A percentile compares a stretch with the other conserved stretches of the same genome.
Conservation (phyloP, 2,329 filamentous ascomycete genomes). For the Alternaria sp. region DNA sequence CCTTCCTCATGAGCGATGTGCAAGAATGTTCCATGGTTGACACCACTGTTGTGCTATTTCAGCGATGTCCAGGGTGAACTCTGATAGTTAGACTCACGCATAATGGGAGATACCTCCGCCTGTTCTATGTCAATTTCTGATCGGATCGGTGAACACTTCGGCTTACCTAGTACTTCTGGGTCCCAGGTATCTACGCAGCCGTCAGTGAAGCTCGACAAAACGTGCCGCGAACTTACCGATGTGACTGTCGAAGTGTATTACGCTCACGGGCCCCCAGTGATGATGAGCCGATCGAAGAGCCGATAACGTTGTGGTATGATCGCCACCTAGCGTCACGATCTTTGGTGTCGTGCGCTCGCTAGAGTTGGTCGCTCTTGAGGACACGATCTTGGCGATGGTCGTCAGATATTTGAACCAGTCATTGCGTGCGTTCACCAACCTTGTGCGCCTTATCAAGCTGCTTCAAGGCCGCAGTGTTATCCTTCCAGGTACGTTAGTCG, state of each 20-base stretch:
- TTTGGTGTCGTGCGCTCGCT: constrained; percentile 55
- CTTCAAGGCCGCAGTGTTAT: constrained; percentile 62
- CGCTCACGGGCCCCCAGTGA: constrained; percentile 61
- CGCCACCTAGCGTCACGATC: constrained; percentile 61
- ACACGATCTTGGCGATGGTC: constrained; percentile 47
- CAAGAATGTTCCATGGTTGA: constrained; percentile 68
- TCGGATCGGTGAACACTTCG: too few species aligned
- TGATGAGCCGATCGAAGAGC: constrained; percentile 58
- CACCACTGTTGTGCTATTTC: constrained; percentile 39
- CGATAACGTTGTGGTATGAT: constrained; percentile 63
- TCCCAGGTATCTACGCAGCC: constrained; percentile 59
- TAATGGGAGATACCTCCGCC: constrained; percentile 66
- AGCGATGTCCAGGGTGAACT: not conserved
- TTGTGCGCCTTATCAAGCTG: constrained; percentile 61
- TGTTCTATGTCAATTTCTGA: constrained; percentile 20
- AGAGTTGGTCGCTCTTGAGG: constrained; percentile 54
- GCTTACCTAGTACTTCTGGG: constrained; percentile 58
- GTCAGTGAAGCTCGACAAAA: not conserved
- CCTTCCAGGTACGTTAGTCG: constrained; percentile 33
- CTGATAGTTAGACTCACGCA: constrained; percentile 51
- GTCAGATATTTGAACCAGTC: not conserved
- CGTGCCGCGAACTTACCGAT: constrained; percentile 43
- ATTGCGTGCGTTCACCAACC: constrained; percentile 36
- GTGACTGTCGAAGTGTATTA: constrained; percentile 65
- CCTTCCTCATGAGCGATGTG: constrained; percentile 69